Evolutionary conservation across 495 filamentous ascomycete genomes (phyloP), one percentile per base, ranked within the genome.

Genomic region (Neurospora sp.): DNA sequence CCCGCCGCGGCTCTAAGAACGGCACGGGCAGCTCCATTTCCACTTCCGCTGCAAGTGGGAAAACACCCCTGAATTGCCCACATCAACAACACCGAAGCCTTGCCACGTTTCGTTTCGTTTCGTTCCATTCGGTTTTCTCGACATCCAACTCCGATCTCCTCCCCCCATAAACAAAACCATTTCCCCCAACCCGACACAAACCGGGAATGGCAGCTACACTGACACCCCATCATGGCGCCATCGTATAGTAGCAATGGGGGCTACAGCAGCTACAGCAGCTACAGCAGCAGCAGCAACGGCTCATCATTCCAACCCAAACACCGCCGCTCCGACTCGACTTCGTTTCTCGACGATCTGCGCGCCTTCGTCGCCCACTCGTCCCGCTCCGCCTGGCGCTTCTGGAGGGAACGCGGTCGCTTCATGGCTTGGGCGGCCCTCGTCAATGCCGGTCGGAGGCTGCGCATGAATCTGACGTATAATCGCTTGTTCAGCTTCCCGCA

Each of bases 401-500:
- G 82, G 82, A 78, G 79, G 70, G 80, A 81, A 48, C 81, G 76
- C 44, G 82, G 84, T 39, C 76, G 81, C 9, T 81, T 77, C 35
- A 76, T 82, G 71, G 78, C 74, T 8, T 75, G 76, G 70, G 76
- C 71, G 5, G 69, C 79, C 31, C 39, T 78, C 46, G 74, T 79
- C 38, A 78, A 78, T 37, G 70, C 70, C 11, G 80, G 73, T 0
- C 78, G 81, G 10, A 79, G 80, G 54, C 44, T 85, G 69, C 75
- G 78, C 69, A 78, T 75, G 76, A 86, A 87, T 71, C 54, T 87
- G 79, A 78, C 82, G n/a, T 79, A 79, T 31, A 75, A 79, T 18
- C 82, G 85, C 7, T 72, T 90, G 9, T 78, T 92, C 73, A 90
- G 84, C 75, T 79, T 94, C 41, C 85, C 89, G 66, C 92, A 93